Conservation (phyloP, 1,284 basidiomycete genomes). For the Papiliotrema flavescens region DNA sequence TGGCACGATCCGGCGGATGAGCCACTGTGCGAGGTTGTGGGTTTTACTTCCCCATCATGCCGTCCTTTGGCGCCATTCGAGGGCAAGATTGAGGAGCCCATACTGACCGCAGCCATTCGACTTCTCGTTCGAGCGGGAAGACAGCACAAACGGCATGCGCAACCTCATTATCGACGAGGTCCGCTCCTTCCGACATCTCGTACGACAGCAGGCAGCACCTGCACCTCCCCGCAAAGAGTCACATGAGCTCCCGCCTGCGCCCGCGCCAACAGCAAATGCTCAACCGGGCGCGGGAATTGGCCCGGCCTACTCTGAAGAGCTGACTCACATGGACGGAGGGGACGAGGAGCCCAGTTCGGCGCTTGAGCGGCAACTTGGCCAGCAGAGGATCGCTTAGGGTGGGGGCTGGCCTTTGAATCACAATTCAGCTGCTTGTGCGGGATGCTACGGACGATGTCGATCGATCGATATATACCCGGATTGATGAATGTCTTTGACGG, state of each 20-base stretch:
- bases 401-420: background rate
- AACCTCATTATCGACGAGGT: conserved; percentile 92
- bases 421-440: no score
- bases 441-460: no score
- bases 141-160: conserved; percentile 96
- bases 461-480: no score
- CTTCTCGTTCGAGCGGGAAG: conserved; percentile 96
- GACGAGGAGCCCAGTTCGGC: conserved; percentile 79
- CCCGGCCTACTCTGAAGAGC: conserved; percentile 44
- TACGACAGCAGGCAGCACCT: conserved; percentile 36
- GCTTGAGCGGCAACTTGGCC: conserved; percentile 72
- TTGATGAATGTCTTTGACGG: no score
- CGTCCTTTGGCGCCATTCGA: no score
- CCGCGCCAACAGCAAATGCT: conserved; percentile 14
- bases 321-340: conserved; percentile 53
- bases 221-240: conserved; percentile 23
- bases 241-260: conserved; percentile 41
- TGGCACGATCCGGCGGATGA: conserved; percentile 96
- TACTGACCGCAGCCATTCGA: conserved; percentile 73
- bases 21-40: conserved; percentile 68
- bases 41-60: conserved; percentile 29
- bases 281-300: conserved; percentile 42
- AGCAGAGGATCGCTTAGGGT: background rate
- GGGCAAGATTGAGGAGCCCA: no score
- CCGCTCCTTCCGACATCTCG: conserved; percentile 51